Conservation (phyloP, 2,329 filamentous ascomycete species). For the Ophiostoma himal-ulmi region DNA sequence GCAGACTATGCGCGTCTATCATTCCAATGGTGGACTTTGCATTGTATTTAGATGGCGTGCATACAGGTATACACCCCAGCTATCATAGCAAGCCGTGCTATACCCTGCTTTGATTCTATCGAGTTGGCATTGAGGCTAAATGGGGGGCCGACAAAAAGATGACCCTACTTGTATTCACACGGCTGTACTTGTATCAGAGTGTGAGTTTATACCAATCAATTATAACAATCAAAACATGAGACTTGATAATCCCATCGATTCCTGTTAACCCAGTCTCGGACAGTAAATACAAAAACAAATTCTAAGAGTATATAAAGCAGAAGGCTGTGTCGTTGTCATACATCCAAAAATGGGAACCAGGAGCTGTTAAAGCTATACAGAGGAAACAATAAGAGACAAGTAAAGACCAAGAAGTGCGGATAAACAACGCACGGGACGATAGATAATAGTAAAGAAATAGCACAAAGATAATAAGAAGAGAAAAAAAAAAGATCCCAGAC, state of each 20-base stretch:
- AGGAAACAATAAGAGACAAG: neutral
- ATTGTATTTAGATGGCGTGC: neutral
- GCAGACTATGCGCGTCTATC: neutral
- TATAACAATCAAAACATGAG: neutral
- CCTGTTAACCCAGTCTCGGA: neutral
- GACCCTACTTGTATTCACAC: neutral
- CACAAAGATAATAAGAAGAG: neutral
- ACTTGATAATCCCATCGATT: neutral
- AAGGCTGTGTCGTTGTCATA: neutral
- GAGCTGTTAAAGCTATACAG: neutral
- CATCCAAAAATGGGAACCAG: conserved; percentile 5
- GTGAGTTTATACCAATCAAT: neutral
- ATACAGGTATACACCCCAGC: neutral
- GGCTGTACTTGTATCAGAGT: neutral
- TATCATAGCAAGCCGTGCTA: neutral
- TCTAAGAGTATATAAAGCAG: conserved; percentile 11
- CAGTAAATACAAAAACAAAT: neutral
- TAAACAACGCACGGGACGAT: neutral
- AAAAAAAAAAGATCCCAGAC: neutral
- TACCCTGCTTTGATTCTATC: neutral
- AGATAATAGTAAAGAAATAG: neutral
- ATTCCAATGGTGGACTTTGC: neutral
- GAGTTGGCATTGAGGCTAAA: neutral
- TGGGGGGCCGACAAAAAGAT: neutral
- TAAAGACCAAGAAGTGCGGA: neutral